phyloP scores from a whole-genome alignment of 2,329 filamentous ascomycete species.

The Pseudonectria buxi region DNA sequence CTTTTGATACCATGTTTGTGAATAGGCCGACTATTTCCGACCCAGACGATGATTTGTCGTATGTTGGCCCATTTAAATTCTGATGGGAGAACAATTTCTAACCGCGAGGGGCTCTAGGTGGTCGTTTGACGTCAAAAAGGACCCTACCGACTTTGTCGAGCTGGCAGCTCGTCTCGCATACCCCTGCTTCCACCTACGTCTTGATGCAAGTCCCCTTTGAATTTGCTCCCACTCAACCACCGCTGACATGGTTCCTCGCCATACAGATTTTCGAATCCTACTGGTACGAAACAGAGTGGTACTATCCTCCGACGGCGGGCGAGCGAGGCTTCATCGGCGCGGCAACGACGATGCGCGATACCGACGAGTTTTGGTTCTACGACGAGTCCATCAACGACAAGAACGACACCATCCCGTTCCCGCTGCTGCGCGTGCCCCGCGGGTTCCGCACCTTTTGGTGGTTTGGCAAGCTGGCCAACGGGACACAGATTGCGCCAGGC shows the following conservation, averaged over 20 bases:
- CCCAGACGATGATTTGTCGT: conserved; percentile 18
- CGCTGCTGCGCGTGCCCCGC: conserved; percentile 27
- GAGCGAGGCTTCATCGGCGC: conserved; percentile 36
- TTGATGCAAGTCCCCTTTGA: conserved; percentile 31
- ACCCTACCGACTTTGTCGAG: conserved; percentile 25
- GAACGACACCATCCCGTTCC: conserved; percentile 33
- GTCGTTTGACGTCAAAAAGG: conserved; percentile 25
- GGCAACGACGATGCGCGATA: conserved; percentile 32
- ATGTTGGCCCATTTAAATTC: conserved; percentile 2
- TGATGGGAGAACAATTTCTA: background rate
- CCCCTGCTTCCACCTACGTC: conserved; percentile 28
- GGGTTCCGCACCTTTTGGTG: conserved; percentile 32
- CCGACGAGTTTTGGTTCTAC: conserved; percentile 27
- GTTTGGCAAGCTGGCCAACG: conserved; percentile 37
- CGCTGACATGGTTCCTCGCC: no score
- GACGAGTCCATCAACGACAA: conserved; percentile 30
- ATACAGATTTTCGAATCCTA: conserved; percentile 33
- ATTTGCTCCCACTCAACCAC: no score
- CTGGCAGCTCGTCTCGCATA: conserved; percentile 24
- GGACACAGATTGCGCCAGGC: conserved; percentile 32
- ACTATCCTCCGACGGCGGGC: conserved; percentile 34
- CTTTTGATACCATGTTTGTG: conserved; percentile 32
- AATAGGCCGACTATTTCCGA: conserved; percentile 21
- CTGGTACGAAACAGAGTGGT: conserved; percentile 35
- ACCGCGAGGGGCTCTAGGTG: conserved; percentile 17